These are phyloP conservation scores for Taphrina flavorubra DNA, from an alignment of 1,139 yeast species.

Conservation along the genomic window DNA sequence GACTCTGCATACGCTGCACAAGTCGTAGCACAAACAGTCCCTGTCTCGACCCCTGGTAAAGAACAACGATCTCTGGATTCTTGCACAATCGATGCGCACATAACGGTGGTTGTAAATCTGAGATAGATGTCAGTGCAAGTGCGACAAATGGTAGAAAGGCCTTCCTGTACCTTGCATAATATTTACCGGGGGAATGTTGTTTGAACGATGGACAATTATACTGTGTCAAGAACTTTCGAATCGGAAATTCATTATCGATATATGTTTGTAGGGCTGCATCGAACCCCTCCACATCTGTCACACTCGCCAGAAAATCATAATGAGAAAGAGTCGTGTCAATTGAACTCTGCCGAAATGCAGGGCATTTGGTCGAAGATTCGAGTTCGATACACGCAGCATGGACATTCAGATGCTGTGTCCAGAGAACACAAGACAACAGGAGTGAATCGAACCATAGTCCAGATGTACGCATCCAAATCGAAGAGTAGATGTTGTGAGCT, in stretches of 20 bases:
- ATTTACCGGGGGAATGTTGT: neutral
- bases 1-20: constrained; percentile 34
- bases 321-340: neutral
- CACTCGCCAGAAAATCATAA: constrained; percentile 4
- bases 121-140: neutral
- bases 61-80: constrained; percentile 25
- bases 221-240: neutral
- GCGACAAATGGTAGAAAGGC: neutral
- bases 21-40: constrained; percentile 41
- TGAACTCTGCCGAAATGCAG: neutral
- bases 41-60: neutral
- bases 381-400: constrained; percentile 12
- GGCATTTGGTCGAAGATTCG: neutral
- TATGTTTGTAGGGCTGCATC: constrained; percentile 9
- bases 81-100: constrained; percentile 41
- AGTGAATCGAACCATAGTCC: no score
- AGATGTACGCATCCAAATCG: no score
- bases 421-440: neutral
- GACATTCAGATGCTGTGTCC: neutral
- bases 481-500: no score
- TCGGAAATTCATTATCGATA: neutral
- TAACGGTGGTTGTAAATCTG: constrained; percentile 36
- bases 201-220: constrained; percentile 6
- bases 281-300: constrained; percentile 4
- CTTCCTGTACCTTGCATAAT: constrained; percentile 20